Evolutionary conservation across 116 monocot species (phyloP).

Genomic region (Iris pallida): DNA sequence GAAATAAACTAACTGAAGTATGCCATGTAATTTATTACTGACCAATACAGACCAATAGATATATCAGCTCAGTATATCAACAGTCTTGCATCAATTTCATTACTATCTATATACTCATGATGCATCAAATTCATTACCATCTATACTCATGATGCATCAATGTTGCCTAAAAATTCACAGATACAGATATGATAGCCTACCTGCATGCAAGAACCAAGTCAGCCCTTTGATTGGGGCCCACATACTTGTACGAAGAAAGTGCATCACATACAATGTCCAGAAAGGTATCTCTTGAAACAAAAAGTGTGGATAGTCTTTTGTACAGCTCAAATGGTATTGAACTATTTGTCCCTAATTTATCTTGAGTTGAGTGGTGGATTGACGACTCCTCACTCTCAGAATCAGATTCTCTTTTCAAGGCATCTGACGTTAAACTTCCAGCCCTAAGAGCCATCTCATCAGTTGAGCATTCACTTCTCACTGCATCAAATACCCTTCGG

Average conservation of each 20-base stretch:
- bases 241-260: slow-evolving; percentile 81
- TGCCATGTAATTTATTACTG: neutral
- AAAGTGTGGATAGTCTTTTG: slow-evolving; percentile 72
- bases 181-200: slow-evolving; percentile 24
- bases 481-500: slow-evolving; percentile 70
- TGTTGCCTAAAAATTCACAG: neutral
- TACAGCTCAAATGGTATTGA: slow-evolving; percentile 72
- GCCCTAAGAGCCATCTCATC: slow-evolving; percentile 3
- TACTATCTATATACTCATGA: neutral
- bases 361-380: slow-evolving; percentile 1
- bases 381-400: slow-evolving; percentile 8
- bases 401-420: neutral
- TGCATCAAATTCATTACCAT: too few species aligned
- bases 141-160: neutral
- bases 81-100: neutral
- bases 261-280: slow-evolving; percentile 72
- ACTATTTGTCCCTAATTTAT: slow-evolving; percentile 19
- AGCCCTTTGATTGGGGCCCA: slow-evolving; percentile 83
- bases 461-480: slow-evolving; percentile 34
- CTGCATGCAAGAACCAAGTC: slow-evolving; percentile 92
- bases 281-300: slow-evolving; percentile 57
- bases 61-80: neutral
- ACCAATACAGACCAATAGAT: neutral
- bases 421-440: slow-evolving; percentile 9
- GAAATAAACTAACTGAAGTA: neutral